Evolutionary conservation across 2,329 filamentous ascomycete genomes (phyloP), one percentile per base, ranked within the genome.

Genomic region (Rutstroemia sp.): DNA sequence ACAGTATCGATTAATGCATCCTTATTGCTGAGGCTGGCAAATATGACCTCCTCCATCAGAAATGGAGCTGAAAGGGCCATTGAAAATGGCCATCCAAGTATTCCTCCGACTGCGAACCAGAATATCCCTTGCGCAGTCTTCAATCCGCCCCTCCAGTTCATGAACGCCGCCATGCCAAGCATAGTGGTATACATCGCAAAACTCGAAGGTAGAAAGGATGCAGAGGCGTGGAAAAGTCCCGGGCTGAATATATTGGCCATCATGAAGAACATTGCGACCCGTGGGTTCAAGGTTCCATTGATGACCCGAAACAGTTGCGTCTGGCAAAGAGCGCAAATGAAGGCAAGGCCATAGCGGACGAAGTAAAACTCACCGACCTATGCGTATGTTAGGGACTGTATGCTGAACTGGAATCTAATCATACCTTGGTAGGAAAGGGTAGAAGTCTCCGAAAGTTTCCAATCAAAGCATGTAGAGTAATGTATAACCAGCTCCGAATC

Each of bases 161-260:
- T 87, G 71, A 97, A 99, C 0, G 90, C 84, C 1, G 91, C 82
- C 55, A 91, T 82, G 10, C 92, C 94, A 7, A 97, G 76, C 79
- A 94, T 94, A 14, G 83, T 85, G 58, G 85, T 88, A 70, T 95
- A 96, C 94, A 99, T 99, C 67, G 94, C 88, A 68, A 99, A 99
- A 71, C 88, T 96, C 8, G 92, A 96, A 0, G 94, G 94, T 5
- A 99, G 77, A 68, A 89, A 96, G 5, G 92, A 85, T 1, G 88
- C 81, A 57, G 90, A 90, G 4, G 94, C 87, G 71, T 96, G 90
- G 69, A 96, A 97, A 79, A 96, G 95, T 45, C 94, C 94, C 0
- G 94, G 89, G 60, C 88, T 95, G 57, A 86, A 84, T 50, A 90
- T 75, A 58, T 87, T 85, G 45, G 87, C 83, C 59, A 92, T 76